These are phyloP conservation scores for Aquilaria malaccensis DNA, from an alignment of 345 rosid species.

Conservation along the genomic window DNA sequence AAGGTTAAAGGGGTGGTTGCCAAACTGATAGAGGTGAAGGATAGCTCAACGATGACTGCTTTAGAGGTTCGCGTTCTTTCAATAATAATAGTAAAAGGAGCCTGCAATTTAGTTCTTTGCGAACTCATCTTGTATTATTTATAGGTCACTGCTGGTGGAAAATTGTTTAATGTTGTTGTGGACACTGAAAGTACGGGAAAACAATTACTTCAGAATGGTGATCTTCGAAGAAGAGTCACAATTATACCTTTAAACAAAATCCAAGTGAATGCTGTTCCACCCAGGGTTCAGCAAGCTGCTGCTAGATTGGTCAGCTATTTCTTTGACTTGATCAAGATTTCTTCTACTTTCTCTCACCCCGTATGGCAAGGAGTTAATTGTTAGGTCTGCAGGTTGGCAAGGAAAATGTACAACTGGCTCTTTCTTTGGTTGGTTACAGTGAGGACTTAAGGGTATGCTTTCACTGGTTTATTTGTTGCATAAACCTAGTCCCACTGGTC, in stretches of 20 bases:
- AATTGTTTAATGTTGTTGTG: slow-evolving; percentile 81
- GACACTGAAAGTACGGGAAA: slow-evolving; percentile 93
- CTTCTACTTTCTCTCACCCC: not conserved
- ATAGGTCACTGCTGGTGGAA: slow-evolving; percentile 94
- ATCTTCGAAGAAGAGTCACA: slow-evolving; percentile 86
- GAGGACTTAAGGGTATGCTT: slow-evolving; percentile 61
- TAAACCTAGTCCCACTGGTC: slow-evolving; percentile 1
- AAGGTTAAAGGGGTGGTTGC: slow-evolving; percentile 98
- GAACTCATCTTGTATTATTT: slow-evolving; percentile 14
- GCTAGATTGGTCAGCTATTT: slow-evolving; percentile 56
- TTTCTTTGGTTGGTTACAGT: slow-evolving; percentile 81
- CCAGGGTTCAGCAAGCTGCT: slow-evolving; percentile 69
- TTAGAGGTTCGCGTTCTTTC: slow-evolving; percentile 58
- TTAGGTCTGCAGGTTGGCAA: slow-evolving; percentile 65
- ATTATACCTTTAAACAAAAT: slow-evolving; percentile 92
- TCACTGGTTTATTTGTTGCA: slow-evolving; percentile 11
- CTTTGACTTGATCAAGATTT: slow-evolving; percentile 2
- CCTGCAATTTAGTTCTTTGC: not conserved
- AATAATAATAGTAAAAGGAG: slow-evolving; percentile 5
- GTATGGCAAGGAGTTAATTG: slow-evolving; percentile 7
- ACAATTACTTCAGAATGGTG: slow-evolving; percentile 90
- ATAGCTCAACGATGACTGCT: slow-evolving; percentile 76
- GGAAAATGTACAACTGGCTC: slow-evolving; percentile 87
- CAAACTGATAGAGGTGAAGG: slow-evolving; percentile 81
- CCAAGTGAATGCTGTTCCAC: slow-evolving; percentile 43